Percentiles rank a stretch among this genome's conserved stretches.
phyloP scores from a whole-genome alignment of 495 filamentous ascomycete species.

The Penicillium canariense region DNA sequence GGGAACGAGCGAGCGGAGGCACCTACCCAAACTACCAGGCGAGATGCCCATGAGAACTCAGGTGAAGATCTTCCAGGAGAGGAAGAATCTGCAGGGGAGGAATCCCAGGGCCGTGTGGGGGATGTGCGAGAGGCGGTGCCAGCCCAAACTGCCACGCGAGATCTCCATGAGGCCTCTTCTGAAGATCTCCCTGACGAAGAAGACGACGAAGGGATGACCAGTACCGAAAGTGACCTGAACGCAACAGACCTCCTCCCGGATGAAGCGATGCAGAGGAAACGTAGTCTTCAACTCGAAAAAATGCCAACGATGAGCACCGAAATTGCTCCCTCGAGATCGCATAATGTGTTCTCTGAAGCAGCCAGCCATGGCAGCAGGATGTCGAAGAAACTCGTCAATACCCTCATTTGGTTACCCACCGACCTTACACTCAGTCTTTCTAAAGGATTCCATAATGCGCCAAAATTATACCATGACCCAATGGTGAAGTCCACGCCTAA shows the following conservation, averaged over 20 bases:
- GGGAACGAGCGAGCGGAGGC: neutral
- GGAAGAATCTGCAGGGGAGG: slow-evolving; percentile 5
- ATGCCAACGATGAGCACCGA: slow-evolving; percentile 13
- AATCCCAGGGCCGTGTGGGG: neutral
- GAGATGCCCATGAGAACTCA: neutral
- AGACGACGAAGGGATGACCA: slow-evolving; percentile 1
- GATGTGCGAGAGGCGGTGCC: neutral
- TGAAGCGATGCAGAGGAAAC: neutral
- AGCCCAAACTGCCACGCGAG: neutral
- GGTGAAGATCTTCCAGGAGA: neutral
- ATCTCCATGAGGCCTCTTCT: neutral
- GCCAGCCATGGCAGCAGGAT: slow-evolving; percentile 32
- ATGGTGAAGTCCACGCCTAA: slow-evolving; percentile 67
- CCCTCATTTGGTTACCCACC: slow-evolving; percentile 72
- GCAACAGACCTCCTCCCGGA: neutral
- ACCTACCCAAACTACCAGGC: neutral
- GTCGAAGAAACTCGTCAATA: slow-evolving; percentile 62
- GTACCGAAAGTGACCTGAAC: neutral
- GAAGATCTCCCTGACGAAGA: neutral
- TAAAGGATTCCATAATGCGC: slow-evolving; percentile 83
- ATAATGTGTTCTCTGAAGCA: slow-evolving; percentile 22
- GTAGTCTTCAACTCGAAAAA: slow-evolving; percentile 17
- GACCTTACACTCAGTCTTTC: slow-evolving; percentile 76
- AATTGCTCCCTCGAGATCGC: neutral
- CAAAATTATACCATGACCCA: slow-evolving; percentile 73